Conservation (phyloP, 345 rosid genomes). For the Eucalyptus virginea region DNA sequence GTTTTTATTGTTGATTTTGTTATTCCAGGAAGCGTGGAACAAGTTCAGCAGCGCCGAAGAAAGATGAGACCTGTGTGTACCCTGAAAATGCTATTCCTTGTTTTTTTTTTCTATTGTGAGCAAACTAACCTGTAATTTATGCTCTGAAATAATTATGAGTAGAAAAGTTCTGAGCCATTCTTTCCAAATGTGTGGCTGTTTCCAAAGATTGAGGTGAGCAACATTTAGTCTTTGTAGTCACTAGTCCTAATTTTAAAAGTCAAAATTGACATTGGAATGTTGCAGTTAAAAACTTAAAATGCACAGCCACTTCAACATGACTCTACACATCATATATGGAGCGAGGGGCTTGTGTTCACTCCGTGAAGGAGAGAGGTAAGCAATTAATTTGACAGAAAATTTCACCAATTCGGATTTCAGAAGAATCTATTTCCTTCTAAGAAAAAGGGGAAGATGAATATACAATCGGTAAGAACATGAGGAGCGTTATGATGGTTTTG, state of each 20-base stretch:
- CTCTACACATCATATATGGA: not conserved
- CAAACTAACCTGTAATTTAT: not conserved
- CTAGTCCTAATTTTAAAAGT: not conserved
- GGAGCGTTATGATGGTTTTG: not conserved
- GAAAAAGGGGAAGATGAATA: not conserved
- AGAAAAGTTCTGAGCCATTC: not conserved
- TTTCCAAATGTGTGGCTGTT: not conserved
- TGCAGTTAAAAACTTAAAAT: not conserved
- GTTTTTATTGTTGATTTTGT: not conserved
- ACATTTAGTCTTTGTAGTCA: not conserved
- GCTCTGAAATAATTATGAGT: not conserved
- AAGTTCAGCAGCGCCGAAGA: conserved; percentile 47
- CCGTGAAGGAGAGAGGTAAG: not conserved
- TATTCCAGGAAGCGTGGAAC: conserved; percentile 62
- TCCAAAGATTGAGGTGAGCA: not conserved
- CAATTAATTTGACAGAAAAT: not conserved
- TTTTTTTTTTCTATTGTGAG: not conserved
- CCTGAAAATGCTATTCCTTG: not conserved
- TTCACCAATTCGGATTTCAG: not conserved
- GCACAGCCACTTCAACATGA: not conserved
- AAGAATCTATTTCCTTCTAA: not conserved
- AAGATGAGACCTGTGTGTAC: not conserved
- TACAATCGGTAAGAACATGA: not conserved
- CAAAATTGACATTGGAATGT: not conserved
- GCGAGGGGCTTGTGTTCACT: not conserved